These are phyloP conservation scores for Coemansia sp. DNA, from an alignment of 192 early-diverging fungal genomes.

Conservation along the genomic window DNA sequence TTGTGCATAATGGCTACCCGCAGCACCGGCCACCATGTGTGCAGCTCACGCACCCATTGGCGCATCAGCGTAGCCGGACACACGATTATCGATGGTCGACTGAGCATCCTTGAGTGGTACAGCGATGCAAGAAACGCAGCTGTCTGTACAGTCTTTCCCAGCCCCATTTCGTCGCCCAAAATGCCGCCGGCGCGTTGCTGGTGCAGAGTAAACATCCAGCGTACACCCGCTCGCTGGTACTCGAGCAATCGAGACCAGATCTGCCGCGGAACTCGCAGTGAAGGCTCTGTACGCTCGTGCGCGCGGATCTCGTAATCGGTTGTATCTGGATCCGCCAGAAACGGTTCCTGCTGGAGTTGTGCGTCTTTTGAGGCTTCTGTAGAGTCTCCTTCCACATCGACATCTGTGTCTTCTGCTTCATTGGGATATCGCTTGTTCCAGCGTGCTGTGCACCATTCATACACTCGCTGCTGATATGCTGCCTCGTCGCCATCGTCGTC, in stretches of 20 bases:
- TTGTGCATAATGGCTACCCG: constrained; percentile 89
- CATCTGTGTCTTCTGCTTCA: constrained; percentile 5
- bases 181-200: constrained; percentile 86
- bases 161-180: constrained; percentile 93
- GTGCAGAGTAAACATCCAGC: constrained; percentile 90
- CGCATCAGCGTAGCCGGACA: constrained; percentile 79
- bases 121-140: constrained; percentile 81
- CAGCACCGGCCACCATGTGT: constrained; percentile 80
- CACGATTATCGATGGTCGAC: constrained; percentile 60
- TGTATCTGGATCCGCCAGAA: constrained; percentile 36
- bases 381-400: background rate
- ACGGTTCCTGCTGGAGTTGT: constrained; percentile 38
- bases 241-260: constrained; percentile 79
- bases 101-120: constrained; percentile 66
- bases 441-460: constrained; percentile 50
- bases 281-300: constrained; percentile 19
- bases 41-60: constrained; percentile 83
- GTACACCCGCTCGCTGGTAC: constrained; percentile 83
- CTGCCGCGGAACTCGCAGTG: constrained; percentile 73
- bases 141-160: constrained; percentile 93
- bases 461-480: constrained; percentile 52
- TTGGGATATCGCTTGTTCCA: constrained; percentile 22
- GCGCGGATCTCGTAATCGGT: constrained; percentile 29
- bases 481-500: constrained; percentile 62
- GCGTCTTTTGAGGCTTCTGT: constrained; percentile 3